A percentile compares a stretch with the other conserved stretches of the same genome.
Conservation (phyloP, 176 grass and related monocot genomes). For the Triticum aestivum region IWGSC_CS_RefSeq_v2.1 NC_057805.1:325223333-325223832, state of each 20-base stretch:
- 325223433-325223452: background rate
- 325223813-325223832: constrained; percentile 5
- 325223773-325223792: constrained; percentile 48
- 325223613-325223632: constrained; percentile 28
- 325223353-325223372: no score
- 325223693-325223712: background rate
- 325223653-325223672: background rate
- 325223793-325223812: constrained; percentile 28
- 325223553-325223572: background rate
- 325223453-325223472: background rate
- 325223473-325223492: background rate
- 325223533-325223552: background rate
- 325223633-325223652: constrained; percentile 7
- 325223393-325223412: background rate
- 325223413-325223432: background rate
- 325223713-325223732: constrained; percentile 6
- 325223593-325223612: constrained; percentile 1
- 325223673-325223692: constrained; percentile 8
- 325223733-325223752: background rate
- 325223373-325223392: background rate
- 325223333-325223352: no score
- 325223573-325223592: constrained; percentile 24
- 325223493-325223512: background rate
- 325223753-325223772: background rate
- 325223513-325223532: background rate